Conservation (phyloP, 2,329 filamentous ascomycete genomes). For the Colletotrichum tropicale region DNA sequence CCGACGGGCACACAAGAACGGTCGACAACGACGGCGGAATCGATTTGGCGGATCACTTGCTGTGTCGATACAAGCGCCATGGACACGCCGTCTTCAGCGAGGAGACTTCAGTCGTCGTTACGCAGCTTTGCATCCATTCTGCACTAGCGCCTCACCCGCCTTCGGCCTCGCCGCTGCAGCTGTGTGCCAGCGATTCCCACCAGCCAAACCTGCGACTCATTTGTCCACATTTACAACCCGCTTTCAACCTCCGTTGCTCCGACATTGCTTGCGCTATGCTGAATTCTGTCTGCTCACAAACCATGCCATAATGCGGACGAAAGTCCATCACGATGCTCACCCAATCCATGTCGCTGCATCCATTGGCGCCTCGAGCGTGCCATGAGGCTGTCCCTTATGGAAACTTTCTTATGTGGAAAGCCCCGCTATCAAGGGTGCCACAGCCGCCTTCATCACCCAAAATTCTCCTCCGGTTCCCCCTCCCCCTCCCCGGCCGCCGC, state of each 20-base stretch:
- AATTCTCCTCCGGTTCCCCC: background rate
- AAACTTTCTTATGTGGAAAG: background rate
- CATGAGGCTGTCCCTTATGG: background rate
- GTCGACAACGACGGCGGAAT: background rate
- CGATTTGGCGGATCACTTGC: background rate
- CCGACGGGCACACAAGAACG: background rate
- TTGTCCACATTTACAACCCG: background rate
- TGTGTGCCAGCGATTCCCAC: background rate
- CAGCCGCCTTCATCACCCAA: background rate
- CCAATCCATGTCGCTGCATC: background rate
- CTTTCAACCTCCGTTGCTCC: background rate
- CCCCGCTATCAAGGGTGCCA: background rate
- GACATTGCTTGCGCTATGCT: background rate
- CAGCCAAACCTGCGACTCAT: background rate
- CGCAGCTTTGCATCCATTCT: background rate
- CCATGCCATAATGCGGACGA: background rate
- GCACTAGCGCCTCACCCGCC: background rate
- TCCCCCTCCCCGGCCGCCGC: background rate
- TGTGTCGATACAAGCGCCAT: background rate
- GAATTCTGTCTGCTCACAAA: background rate
- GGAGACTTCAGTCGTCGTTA: background rate
- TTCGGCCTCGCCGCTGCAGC: slow-evolving; percentile 14
- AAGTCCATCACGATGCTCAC: background rate
- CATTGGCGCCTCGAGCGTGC: background rate
- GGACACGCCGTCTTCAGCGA: background rate